phyloP scores from a whole-genome alignment of 371 early-diverging fungal genomes.

The Rhizopus arrhizus region DNA sequence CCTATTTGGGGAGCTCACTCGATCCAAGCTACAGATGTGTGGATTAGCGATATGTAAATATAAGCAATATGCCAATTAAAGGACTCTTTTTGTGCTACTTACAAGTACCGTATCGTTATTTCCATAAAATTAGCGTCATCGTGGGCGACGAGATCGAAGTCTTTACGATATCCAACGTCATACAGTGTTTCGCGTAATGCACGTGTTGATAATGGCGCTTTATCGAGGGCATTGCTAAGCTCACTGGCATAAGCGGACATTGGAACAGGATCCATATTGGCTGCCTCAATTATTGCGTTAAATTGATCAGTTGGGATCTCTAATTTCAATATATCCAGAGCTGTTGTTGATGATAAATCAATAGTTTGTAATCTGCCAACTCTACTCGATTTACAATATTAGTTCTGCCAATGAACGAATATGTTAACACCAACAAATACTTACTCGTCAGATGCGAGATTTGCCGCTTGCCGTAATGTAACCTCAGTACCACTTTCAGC shows the following conservation, averaged over 20 bases:
- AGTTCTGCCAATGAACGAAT: no score
- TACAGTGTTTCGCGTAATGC: constrained; percentile 14
- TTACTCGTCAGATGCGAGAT: no score
- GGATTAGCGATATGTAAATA: constrained; percentile 15
- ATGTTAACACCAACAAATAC: no score
- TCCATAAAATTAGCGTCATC: constrained; percentile 23
- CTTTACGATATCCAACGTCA: constrained; percentile 2
- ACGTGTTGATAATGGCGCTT: constrained; percentile 9
- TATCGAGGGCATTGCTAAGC: constrained; percentile 3
- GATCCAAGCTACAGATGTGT: constrained; percentile 8
- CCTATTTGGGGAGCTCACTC: constrained; percentile 10
- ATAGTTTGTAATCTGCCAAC: no score
- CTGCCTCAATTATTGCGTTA: no score
- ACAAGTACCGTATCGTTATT: constrained; percentile 16
- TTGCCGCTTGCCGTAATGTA: no score
- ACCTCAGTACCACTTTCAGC: no score
- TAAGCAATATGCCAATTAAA: constrained; percentile 15
- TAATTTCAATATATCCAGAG: no score
- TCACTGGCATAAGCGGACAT: neutral
- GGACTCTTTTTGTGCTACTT: constrained; percentile 18
- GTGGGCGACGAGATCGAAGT: constrained; percentile 14
- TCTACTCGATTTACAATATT: no score
- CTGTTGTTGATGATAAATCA: no score
- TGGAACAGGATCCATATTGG: no score
- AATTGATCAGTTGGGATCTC: no score